Evolutionary conservation across 2,329 filamentous ascomycete species (phyloP), one percentile per base, ranked within the genome.

Genomic region (Monosporascus sp.): DNA sequence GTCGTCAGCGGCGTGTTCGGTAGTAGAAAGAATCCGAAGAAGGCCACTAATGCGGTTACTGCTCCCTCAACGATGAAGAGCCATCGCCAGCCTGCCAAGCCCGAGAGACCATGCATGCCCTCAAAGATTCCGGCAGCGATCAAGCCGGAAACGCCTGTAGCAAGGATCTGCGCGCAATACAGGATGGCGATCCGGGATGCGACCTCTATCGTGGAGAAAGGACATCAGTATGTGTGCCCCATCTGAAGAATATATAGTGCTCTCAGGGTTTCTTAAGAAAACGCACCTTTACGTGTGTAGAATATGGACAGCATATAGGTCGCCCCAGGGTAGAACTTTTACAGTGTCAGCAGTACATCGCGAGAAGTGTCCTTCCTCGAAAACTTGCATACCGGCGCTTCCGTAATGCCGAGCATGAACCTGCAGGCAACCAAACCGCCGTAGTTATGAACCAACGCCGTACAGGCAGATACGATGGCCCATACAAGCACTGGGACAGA

Each of bases 21-120:
- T 17, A 76, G 72, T 31, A 76, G 55, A 79, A 81, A 88, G 70
- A 84, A 87, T 5, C 78, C 82, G 2, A 74, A 67, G 4, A 85
- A 59, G 2, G 83, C 86, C n/a, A 87, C 75, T 1, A 87, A 2
- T 3, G 85, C 74, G 0, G 85, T 87, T 0, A 76, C 73, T 4
- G 86, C 71, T 1, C 85, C 85, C 70, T 84, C 79, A 40, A 83
- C 71, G 49, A 83, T 74, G 56, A 79, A 79, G 26, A 79, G 75
- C 77, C 71, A 80, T 38, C 69, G 71, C 73, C 75, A 79, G 3
- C 74, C 74, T 6, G 65, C 57, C 36, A 70, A 61, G 2, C 75
- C 76, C 8, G 76, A 77, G 5, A 82, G 62, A 1, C 80, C 81
- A 50, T 77, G 70, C 80, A 85, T 83, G 22, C 79, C 71, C 2